Evolutionary conservation across 805 yeast genomes (phyloP).

Genomic region (Myxozyma neglecta): DNA sequence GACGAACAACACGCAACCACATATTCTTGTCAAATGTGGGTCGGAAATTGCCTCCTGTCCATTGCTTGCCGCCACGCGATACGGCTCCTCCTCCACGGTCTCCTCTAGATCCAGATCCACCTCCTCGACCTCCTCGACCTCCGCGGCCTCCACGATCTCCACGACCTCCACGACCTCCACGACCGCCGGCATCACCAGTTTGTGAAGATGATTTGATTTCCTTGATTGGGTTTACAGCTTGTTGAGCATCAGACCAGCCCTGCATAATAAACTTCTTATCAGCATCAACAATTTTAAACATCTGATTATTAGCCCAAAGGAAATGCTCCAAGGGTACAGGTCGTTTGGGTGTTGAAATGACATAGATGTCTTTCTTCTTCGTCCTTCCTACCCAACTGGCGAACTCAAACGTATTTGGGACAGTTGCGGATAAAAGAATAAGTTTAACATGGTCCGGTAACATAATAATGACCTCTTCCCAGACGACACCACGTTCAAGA

Average conservation of each 20-base stretch:
- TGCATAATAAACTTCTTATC: slow-evolving; percentile 65
- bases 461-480: slow-evolving; percentile 99
- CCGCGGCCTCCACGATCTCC: slow-evolving; percentile 39
- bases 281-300: slow-evolving; percentile 72
- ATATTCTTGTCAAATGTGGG: slow-evolving; percentile 75
- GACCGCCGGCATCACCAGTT: slow-evolving; percentile 47
- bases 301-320: slow-evolving; percentile 75
- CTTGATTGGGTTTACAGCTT: slow-evolving; percentile 43
- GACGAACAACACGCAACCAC: slow-evolving; percentile 73
- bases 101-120: slow-evolving; percentile 31
- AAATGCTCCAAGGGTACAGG: slow-evolving; percentile 92
- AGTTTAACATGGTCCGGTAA: slow-evolving; percentile 94
- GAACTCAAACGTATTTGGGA: slow-evolving; percentile 96
- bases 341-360: slow-evolving; percentile 92
- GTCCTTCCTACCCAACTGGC: slow-evolving; percentile 99
- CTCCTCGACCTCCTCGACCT: slow-evolving; percentile 41
- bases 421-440: slow-evolving; percentile 90
- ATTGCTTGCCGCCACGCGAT: slow-evolving; percentile 38
- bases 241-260: slow-evolving; percentile 41
- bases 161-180: slow-evolving; percentile 38
- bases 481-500: slow-evolving; percentile 95
- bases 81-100: slow-evolving; percentile 41
- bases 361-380: slow-evolving; percentile 91
- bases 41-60: slow-evolving; percentile 41
- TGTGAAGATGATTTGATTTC: slow-evolving; percentile 3